A percentile compares a stretch with the other conserved stretches of the same genome.
Evolutionary conservation across 1,284 basidiomycete genomes (phyloP).

Genomic region (Fomitopsis schrenkii): DNA sequence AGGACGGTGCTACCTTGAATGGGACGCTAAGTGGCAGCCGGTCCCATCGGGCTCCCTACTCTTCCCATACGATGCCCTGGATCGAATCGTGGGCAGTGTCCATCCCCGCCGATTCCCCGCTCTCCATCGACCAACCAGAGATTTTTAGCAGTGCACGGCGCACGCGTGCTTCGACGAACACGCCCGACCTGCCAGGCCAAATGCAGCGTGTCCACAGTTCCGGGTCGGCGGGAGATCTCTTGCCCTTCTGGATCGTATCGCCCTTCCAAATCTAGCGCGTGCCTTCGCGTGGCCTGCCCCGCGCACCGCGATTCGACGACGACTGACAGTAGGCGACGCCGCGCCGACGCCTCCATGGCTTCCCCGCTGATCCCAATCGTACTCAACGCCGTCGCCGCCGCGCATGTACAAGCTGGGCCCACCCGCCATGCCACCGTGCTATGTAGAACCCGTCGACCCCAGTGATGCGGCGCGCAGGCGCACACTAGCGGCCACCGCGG

Average conservation of each 20-base stretch:
- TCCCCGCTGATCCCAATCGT: background rate
- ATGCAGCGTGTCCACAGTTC: background rate
- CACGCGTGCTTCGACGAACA: background rate
- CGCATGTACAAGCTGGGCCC: too few relatives aligned
- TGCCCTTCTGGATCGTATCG: background rate
- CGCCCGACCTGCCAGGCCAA: background rate
- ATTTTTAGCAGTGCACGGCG: background rate
- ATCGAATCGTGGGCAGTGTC: background rate
- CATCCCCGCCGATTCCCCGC: background rate
- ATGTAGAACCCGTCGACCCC: background rate
- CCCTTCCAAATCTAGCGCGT: background rate
- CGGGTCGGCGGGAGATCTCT: background rate
- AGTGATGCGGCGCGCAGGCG: background rate
- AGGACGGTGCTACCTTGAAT: too few relatives aligned
- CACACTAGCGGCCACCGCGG: background rate
- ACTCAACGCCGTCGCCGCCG: background rate
- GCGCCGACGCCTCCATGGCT: background rate
- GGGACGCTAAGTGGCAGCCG: too few relatives aligned
- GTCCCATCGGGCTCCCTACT: background rate
- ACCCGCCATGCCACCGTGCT: background rate
- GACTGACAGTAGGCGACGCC: background rate
- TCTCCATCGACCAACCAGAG: background rate
- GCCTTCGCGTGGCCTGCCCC: background rate
- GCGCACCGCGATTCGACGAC: background rate
- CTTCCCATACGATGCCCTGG: background rate